Conservation (phyloP, 148 eudicot genomes). For the Nyssa sinensis region DNA sequence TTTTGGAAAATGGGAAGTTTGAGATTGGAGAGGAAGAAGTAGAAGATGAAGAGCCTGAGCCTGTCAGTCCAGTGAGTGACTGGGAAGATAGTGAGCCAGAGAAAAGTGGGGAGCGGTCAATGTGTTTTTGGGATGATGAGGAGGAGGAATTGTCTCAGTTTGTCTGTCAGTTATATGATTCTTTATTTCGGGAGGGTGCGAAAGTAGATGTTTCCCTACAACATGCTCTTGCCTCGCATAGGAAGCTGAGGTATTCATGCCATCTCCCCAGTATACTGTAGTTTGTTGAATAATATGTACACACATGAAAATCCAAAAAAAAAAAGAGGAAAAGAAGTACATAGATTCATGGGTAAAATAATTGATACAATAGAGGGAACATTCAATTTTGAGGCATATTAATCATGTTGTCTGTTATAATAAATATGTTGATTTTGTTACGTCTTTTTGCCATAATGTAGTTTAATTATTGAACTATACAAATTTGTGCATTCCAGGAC, state of each 20-base stretch:
- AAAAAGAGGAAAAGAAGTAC: background rate
- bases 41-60: slow-evolving; percentile 70
- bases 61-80: slow-evolving; percentile 74
- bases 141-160: slow-evolving; percentile 84
- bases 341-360: background rate
- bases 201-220: slow-evolving; percentile 60
- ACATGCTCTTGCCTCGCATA: slow-evolving; percentile 61
- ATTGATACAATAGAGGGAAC: slow-evolving; percentile 4
- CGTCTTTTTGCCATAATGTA: background rate
- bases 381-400: background rate
- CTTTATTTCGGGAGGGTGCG: slow-evolving; percentile 62
- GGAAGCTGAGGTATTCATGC: slow-evolving; percentile 73
- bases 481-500: background rate
- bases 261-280: slow-evolving; percentile 68
- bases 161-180: slow-evolving; percentile 65
- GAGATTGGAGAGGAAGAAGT: slow-evolving; percentile 87
- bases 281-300: slow-evolving; percentile 13
- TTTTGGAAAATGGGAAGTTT: slow-evolving; percentile 72
- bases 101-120: slow-evolving; percentile 46
- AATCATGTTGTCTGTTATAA: background rate
- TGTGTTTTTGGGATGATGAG: slow-evolving; percentile 67
- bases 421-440: background rate
- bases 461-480: background rate
- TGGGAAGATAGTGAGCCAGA: slow-evolving; percentile 96
- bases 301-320: background rate